Evolutionary conservation across 164 flowering plant species (phyloP).

Genomic region (Magnolia officinalis): DNA sequence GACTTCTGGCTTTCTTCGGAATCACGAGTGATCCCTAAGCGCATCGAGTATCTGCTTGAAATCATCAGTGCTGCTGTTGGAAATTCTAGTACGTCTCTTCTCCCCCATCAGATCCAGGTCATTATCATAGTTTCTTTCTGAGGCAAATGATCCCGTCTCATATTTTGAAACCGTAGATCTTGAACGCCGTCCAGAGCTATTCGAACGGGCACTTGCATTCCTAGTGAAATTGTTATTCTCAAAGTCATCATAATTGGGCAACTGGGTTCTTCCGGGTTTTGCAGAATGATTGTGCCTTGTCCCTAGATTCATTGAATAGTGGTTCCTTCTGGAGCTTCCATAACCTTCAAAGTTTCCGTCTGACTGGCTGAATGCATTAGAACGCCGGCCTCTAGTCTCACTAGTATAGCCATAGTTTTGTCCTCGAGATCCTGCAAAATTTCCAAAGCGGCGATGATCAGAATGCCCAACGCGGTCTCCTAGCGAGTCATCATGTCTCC

Average conservation of each 20-base stretch:
- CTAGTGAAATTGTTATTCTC: constrained; percentile 1
- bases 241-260: constrained; percentile 4
- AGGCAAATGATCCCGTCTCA: neutral
- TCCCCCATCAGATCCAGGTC: neutral
- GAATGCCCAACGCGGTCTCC: constrained; percentile 6
- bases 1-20: neutral
- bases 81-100: neutral
- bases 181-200: constrained; percentile 10
- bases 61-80: constrained; percentile 17
- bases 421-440: constrained; percentile 8
- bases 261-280: constrained; percentile 9
- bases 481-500: constrained; percentile 8
- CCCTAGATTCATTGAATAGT: constrained; percentile 10
- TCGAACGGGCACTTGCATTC: constrained; percentile 5
- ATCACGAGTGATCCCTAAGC: constrained; percentile 17
- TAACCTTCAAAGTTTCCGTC: constrained; percentile 11
- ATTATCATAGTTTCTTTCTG: neutral
- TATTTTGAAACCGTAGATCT: neutral
- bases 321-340: constrained; percentile 9
- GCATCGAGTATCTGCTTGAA: constrained; percentile 27
- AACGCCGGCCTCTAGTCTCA: constrained; percentile 14
- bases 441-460: constrained; percentile 14
- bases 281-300: constrained; percentile 6
- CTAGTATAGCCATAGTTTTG: constrained; percentile 9
- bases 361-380: constrained; percentile 6